Base-by-base conservation (phyloP, 345 rosid species). In the Populus nigra region DNA sequence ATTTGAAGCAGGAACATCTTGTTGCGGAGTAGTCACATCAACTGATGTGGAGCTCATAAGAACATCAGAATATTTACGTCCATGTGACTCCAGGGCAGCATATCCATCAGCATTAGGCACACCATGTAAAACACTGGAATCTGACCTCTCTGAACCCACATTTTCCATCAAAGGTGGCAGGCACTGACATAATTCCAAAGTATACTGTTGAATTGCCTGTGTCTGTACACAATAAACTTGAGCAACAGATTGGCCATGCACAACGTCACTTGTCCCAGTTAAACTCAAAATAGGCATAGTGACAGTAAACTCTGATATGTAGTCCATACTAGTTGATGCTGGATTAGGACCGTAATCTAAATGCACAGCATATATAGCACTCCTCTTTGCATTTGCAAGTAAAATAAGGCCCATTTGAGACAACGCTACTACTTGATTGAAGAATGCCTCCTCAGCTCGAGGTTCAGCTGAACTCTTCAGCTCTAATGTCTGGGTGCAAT, bases 271-370 rank as follows among this genome's bases (percentile, higher is more conserved):
- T 61, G 90, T 88, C 72, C 93, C 97, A 20, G 93, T 91, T 72
- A 95, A 87, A 85, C 99, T 93, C 83, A 95, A 85, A 69, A 95
- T 93, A 76, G 98, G 99, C 98, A 95, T 90, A 68, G 93, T 88
- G 75, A 95, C 97, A 6, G 91, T 84, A 83, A 93, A 93, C 74
- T 92, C 98, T 69, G 98, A 85, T 78, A 95, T 81, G 83, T 91
- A 92, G 83, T 93, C 92, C 92, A 95, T 88, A 79, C 82, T 78
- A 63, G 94, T 85, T 53, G 85, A 87, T 50, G 89, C 89, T 53
- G 99, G 97, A 78, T 83, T 86, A 80, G 89, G 84, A 69, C 97
- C 99, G 83, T 90, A 92, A 63, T 89, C 98, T 73, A 93, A 74
- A 81, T 95, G 96, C 74, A 93, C 86, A 6, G 86, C 92, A 85